A percentile compares a stretch with the other conserved stretches of the same genome.
These are phyloP conservation scores for Macrolepiota fuliginosa DNA, from an alignment of 768 basidiomycete genomes.

Conservation along the genomic window DNA sequence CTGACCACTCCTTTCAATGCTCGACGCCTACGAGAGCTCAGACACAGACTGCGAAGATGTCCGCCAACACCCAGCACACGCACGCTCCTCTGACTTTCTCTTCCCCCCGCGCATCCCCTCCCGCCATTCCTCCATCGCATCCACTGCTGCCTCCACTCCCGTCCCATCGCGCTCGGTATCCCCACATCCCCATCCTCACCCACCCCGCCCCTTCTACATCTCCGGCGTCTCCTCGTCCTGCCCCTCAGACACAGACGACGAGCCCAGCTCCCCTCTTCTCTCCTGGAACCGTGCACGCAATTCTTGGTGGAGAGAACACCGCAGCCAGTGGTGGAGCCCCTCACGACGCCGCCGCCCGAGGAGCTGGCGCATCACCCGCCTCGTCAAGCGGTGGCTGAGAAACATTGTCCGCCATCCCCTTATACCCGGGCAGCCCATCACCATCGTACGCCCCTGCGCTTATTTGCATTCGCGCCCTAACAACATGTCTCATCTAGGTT, in stretches of 20 bases:
- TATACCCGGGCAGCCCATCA: slow-evolving; percentile 77
- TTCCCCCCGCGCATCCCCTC: slow-evolving; percentile 32
- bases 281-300: slow-evolving; percentile 26
- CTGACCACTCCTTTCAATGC: slow-evolving; percentile 18
- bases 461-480: neutral
- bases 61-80: neutral
- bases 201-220: slow-evolving; percentile 45
- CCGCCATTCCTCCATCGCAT: slow-evolving; percentile 36
- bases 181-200: slow-evolving; percentile 56
- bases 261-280: slow-evolving; percentile 48
- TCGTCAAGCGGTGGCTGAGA: slow-evolving; percentile 52
- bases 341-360: slow-evolving; percentile 52
- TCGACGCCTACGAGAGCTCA: slow-evolving; percentile 43
- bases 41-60: slow-evolving; percentile 41
- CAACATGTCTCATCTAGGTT: slow-evolving; percentile 22
- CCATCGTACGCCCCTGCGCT: slow-evolving; percentile 58
- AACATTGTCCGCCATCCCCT: slow-evolving; percentile 67
- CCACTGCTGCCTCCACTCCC: slow-evolving; percentile 48
- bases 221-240: slow-evolving; percentile 49
- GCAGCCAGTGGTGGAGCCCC: slow-evolving; percentile 57
- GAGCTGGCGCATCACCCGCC: slow-evolving; percentile 43
- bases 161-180: slow-evolving; percentile 50
- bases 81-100: slow-evolving; percentile 22
- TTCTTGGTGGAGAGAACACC: slow-evolving; percentile 42
- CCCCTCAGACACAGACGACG: slow-evolving; percentile 62